Percentiles rank a stretch among this genome's conserved stretches.
These are phyloP conservation scores for Pyrenophora graminea DNA, from an alignment of 2,329 filamentous ascomycete species.

Conservation along the genomic window DNA sequence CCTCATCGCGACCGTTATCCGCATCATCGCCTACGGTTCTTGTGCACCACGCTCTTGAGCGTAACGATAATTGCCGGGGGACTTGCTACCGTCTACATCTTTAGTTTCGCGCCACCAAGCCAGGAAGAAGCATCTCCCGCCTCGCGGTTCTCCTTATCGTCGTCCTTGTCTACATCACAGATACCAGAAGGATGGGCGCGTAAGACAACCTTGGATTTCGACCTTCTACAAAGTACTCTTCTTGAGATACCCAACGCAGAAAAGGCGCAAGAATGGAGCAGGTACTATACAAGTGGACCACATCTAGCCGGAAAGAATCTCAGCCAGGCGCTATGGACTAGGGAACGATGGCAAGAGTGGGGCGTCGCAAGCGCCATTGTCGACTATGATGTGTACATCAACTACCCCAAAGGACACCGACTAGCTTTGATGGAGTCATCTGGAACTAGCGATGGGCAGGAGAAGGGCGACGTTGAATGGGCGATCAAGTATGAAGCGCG, in stretches of 20 bases:
- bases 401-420: constrained; percentile 55
- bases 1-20: constrained; percentile 56
- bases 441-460: constrained; percentile 60
- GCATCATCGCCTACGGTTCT: constrained; percentile 65
- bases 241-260: constrained; percentile 58
- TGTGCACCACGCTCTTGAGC: constrained; percentile 64
- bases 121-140: constrained; percentile 30
- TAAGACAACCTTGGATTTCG: constrained; percentile 55
- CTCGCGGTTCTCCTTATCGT: constrained; percentile 9
- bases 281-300: constrained; percentile 56
- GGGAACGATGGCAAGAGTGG: constrained; percentile 55
- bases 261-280: constrained; percentile 56
- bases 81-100: constrained; percentile 44
- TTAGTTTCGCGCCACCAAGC: constrained; percentile 44
- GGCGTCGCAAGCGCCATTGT: constrained; percentile 53
- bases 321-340: constrained; percentile 58
- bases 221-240: constrained; percentile 61
- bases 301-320: constrained; percentile 58
- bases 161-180: constrained; percentile 27
- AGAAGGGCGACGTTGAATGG: constrained; percentile 47
- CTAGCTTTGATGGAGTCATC: constrained; percentile 49
- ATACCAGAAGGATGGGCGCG: constrained; percentile 48
- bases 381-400: constrained; percentile 57
- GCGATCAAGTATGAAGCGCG: constrained; percentile 76
- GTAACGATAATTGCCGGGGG: constrained; percentile 46